Percentiles rank a stretch among this genome's conserved stretches.
Conservation (phyloP, 1,284 basidiomycete species). For the Malassezia furfur region DNA sequence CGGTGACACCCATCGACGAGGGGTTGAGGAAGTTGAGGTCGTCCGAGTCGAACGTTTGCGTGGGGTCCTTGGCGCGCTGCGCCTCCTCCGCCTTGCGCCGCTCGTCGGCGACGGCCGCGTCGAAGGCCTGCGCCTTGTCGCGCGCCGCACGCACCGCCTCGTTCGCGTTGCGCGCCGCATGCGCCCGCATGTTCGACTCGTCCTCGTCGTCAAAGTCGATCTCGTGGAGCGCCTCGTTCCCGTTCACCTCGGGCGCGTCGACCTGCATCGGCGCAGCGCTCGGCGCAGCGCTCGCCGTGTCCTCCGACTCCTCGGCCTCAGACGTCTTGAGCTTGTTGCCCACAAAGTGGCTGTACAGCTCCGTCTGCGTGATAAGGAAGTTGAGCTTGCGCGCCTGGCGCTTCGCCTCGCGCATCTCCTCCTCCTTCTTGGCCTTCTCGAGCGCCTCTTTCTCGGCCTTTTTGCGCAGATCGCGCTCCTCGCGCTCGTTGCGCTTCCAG, state of each 20-base stretch:
- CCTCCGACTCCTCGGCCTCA: constrained; percentile 72
- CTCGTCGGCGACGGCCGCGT: constrained; percentile 67
- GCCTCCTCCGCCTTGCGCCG: constrained; percentile 49
- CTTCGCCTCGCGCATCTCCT: constrained; percentile 90
- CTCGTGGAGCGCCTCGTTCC: constrained; percentile 56
- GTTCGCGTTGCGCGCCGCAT: constrained; percentile 81
- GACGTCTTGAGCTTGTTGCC: constrained; percentile 94
- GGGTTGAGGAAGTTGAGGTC: constrained; percentile 99
- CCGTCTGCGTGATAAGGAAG: constrained; percentile 97
- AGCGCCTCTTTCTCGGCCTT: constrained; percentile 68
- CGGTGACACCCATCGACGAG: constrained; percentile 70
- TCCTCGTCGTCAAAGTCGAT: constrained; percentile 95
- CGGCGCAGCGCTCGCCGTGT: constrained; percentile 52
- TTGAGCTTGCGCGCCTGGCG: constrained; percentile 93
- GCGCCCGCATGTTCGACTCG: constrained; percentile 74
- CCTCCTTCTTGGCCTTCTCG: constrained; percentile 66
- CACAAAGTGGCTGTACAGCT: constrained; percentile 98
- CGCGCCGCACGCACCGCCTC: constrained; percentile 75
- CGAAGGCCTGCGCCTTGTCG: constrained; percentile 74
- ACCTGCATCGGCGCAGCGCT: constrained; percentile 57
- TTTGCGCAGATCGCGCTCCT: constrained; percentile 74
- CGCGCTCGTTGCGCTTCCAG: constrained; percentile 97
- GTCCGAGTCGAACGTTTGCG: constrained; percentile 55
- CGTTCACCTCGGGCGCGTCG: constrained; percentile 24
- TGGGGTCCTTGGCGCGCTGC: constrained; percentile 30